Base-by-base conservation (phyloP, 192 early-diverging fungal species). In the Linnemannia elongata region DNA sequence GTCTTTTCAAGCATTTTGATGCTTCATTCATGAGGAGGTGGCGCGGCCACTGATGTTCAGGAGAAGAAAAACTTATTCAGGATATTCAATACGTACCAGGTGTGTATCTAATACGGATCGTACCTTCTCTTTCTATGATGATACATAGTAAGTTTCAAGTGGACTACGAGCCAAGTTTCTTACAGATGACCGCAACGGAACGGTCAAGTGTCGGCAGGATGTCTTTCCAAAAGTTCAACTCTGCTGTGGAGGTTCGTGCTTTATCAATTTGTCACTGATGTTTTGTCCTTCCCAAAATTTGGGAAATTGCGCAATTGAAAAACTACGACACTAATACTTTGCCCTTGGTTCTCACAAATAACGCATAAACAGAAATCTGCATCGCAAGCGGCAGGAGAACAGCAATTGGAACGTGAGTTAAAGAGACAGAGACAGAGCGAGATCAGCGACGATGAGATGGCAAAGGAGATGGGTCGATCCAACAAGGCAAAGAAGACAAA, bases 131-230 rank as follows among this genome's bases (percentile, higher is more conserved):
- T 66, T 66, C 12, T 33, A 13, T 15, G 12, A 13, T 15, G 12
- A 42, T 35, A 22, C 15, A 77, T 74, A 89, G 88, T 42, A 89
- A 89, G 63, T 82, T 85, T 24, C 76, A 89, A 75, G 82, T 89
- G 1, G 82, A 84, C 63, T 84, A 84, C 68, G 79, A 85, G 52
- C 82, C 88, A 54, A 89, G 88, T 78, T 89, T 79, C 72, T 75
- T 89, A 18, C 84, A 86, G 22, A 86, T 86, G 84, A 79, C 77
- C 18, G 45, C 70, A 1, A 47, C 69, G 9, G 84, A 81, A 27
- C 68, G 75, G 54, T 78, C 84, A 66, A 86, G 60, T 33, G 75
- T 86, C 8, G 84, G 84, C 22, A 41, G 84, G 39, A 72, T 81
- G 13, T 86, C 84, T 1, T 86, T 86, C 44, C 78, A 81, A 74